Conservation (phyloP, 305 asterid genomes). For the Solanum hybrid region DNA sequence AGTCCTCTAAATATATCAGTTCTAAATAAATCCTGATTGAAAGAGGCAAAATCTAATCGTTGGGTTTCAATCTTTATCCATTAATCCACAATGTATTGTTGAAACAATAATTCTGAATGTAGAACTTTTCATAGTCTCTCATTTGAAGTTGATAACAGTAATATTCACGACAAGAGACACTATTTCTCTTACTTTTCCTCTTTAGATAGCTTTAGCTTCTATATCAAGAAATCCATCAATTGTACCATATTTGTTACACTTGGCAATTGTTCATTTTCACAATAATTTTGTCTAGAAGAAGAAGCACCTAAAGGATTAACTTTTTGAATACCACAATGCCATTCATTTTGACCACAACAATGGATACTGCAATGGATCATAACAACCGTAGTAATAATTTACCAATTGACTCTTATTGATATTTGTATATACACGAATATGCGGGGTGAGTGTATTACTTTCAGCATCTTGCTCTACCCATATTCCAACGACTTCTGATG, state of each 20-base stretch:
- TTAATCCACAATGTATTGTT: neutral
- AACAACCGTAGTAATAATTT: neutral
- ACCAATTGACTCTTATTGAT: neutral
- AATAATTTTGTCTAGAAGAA: neutral
- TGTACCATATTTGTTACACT: neutral
- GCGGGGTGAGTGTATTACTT: neutral
- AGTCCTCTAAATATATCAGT: neutral
- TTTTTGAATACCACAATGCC: neutral
- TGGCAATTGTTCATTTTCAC: neutral
- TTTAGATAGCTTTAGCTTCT: neutral
- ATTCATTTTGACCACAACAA: neutral
- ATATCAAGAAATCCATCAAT: neutral
- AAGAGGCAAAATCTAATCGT: neutral
- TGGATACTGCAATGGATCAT: neutral
- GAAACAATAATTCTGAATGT: neutral
- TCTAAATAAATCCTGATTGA: neutral
- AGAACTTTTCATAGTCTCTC: neutral
- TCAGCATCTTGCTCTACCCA: neutral
- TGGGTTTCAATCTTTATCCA: neutral
- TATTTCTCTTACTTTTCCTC: neutral
- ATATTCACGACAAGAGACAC: neutral
- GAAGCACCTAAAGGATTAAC: neutral
- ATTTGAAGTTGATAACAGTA: neutral
- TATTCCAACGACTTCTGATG: neutral
- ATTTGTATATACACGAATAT: neutral